phyloP scores from a whole-genome alignment of 1,139 yeast genomes.

The Diutina scorzettiae region DNA sequence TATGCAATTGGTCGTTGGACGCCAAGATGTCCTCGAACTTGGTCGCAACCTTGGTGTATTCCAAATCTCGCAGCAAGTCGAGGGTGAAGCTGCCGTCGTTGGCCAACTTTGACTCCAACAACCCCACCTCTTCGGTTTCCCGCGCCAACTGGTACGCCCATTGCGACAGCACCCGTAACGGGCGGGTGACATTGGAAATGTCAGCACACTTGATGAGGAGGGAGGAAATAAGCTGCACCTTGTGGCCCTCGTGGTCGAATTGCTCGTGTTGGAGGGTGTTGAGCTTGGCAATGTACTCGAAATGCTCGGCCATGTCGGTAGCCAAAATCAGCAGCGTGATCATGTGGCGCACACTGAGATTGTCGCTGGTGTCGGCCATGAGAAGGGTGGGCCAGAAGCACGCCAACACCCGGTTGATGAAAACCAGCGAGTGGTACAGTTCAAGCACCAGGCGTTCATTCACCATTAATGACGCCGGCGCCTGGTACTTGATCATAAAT shows the following conservation, averaged over 20 bases:
- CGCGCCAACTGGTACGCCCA: conserved; percentile 76
- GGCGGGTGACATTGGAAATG: conserved; percentile 82
- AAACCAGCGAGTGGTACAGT: conserved; percentile 70
- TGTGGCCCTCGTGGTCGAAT: conserved; percentile 16
- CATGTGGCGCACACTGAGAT: conserved; percentile 17
- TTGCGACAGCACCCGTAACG: conserved; percentile 60
- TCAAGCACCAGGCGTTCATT: conserved; percentile 67
- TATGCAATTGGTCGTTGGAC: conserved; percentile 39
- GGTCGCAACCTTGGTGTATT: conserved; percentile 20
- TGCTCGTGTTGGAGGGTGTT: conserved; percentile 10
- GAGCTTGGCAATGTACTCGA: conserved; percentile 50
- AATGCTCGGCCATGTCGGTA: conserved; percentile 92
- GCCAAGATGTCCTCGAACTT: conserved; percentile 27
- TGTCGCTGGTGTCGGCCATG: conserved; percentile 9
- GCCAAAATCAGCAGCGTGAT: conserved; percentile 51
- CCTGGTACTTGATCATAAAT: conserved; percentile 46
- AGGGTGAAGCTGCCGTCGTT: conserved; percentile 7
- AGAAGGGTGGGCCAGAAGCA: conserved; percentile 54
- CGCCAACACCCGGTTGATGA: conserved; percentile 42
- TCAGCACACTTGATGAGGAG: conserved; percentile 86
- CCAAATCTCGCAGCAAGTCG: conserved; percentile 12
- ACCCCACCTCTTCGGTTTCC: conserved; percentile 63
- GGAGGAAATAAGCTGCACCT: conserved; percentile 43
- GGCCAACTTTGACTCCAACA: conserved; percentile 34
- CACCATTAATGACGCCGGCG: conserved; percentile 56